Conservation (phyloP, 2,329 filamentous ascomycete species). For the Sphaerulina vaccinii region DNA sequence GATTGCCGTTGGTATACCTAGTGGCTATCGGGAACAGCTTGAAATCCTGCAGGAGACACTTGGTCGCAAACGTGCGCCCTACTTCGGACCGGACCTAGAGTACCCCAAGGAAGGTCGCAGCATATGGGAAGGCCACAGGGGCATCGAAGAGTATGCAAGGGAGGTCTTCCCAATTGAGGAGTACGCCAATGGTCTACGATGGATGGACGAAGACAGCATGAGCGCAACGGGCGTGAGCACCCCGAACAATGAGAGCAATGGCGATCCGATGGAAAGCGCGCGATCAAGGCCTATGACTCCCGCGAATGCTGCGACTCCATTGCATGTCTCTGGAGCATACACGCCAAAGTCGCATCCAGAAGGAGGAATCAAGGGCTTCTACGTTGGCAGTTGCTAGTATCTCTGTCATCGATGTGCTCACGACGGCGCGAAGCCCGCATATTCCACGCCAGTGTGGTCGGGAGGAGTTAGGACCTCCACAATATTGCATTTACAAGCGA, state of each 20-base stretch:
- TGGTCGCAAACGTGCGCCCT: slow-evolving; percentile 59
- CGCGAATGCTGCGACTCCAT: slow-evolving; percentile 21
- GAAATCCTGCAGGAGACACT: slow-evolving; percentile 63
- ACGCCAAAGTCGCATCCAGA: slow-evolving; percentile 36
- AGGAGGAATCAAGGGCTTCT: slow-evolving; percentile 32
- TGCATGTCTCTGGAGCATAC: slow-evolving; percentile 36
- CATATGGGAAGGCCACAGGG: slow-evolving; percentile 87
- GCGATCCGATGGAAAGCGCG: slow-evolving; percentile 20
- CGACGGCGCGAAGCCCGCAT: too few species aligned
- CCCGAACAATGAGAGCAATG: slow-evolving; percentile 24
- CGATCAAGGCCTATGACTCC: slow-evolving; percentile 33
- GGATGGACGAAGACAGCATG: slow-evolving; percentile 67
- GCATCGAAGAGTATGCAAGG: slow-evolving; percentile 88
- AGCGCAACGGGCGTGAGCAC: slow-evolving; percentile 18
- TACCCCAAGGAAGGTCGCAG: slow-evolving; percentile 70
- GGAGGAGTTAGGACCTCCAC: too few species aligned
- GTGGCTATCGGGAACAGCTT: slow-evolving; percentile 85
- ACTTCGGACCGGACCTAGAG: slow-evolving; percentile 62
- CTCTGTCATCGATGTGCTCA: not conserved
- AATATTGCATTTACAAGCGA: too few species aligned
- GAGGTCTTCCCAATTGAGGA: slow-evolving; percentile 95
- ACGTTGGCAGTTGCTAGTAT: slow-evolving; percentile 33
- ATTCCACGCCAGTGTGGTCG: too few species aligned
- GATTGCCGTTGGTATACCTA: slow-evolving; percentile 79
- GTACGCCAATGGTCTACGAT: slow-evolving; percentile 86